A percentile compares a stretch with the other conserved stretches of the same genome.
These are phyloP conservation scores for Durio zibethinus DNA, from an alignment of 345 rosid species.

Conservation along the genomic window DNA sequence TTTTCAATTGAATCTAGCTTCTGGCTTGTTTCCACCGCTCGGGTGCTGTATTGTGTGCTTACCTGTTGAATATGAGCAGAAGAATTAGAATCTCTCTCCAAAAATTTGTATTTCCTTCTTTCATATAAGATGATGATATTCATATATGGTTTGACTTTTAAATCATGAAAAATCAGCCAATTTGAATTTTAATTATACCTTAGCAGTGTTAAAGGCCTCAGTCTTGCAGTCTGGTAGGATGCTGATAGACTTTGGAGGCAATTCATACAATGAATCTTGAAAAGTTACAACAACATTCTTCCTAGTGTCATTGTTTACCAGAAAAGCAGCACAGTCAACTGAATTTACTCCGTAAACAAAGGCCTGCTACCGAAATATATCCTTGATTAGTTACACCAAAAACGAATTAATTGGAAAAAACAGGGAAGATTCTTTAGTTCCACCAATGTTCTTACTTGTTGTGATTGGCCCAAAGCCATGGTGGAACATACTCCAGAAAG, in stretches of 20 bases:
- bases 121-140: neutral
- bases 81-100: neutral
- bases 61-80: constrained; percentile 36
- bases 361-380: constrained; percentile 41
- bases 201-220: constrained; percentile 65
- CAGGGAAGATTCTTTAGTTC: neutral
- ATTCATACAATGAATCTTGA: constrained; percentile 38
- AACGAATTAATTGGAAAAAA: neutral
- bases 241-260: constrained; percentile 68
- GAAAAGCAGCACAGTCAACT: constrained; percentile 62
- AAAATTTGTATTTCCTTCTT: neutral
- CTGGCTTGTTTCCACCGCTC: constrained; percentile 39
- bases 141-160: neutral
- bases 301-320: constrained; percentile 43
- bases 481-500: constrained; percentile 40
- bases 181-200: constrained; percentile 36
- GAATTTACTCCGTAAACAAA: constrained; percentile 45
- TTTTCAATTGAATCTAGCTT: constrained; percentile 32
- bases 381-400: neutral
- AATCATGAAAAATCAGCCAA: neutral
- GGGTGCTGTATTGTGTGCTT: constrained; percentile 41
- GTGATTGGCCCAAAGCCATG: constrained; percentile 43
- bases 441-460: constrained; percentile 46
- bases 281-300: constrained; percentile 35
- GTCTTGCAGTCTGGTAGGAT: constrained; percentile 72